Evolutionary conservation across 305 asterid genomes (phyloP), one percentile per base, ranked within the genome.

Genomic region (Coffea humblotiana): DNA sequence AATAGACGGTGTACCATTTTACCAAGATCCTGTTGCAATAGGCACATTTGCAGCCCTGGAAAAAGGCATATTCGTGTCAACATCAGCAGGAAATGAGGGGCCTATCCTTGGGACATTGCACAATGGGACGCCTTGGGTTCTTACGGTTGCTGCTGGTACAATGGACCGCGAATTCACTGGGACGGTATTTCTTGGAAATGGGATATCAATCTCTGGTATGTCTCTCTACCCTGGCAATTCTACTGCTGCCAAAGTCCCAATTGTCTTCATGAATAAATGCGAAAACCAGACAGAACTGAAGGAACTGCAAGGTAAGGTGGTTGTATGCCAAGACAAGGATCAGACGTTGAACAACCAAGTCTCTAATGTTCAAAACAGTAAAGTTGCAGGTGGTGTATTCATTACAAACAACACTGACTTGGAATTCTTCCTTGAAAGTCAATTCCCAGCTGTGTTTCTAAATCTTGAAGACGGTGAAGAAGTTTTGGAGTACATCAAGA

Each of bases 361-460:
- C 13, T 87, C 77, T 80, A 74, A 79, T 13, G 83, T 84, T 47
- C 75, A 64, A 80, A 82, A 66, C 29, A 76, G 87, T 8, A 88
- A 86, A 21, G 82, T 82, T 18, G 40, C 73, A 0, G 92, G 91
- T 1, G 93, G 75, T 25, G 80, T 94, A 45, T 94, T 93, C 90
- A 84, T 92, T 37, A 81, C 97, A 7, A 90, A 85, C 83, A 37
- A 54, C 85, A 77, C 85, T 0, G 93, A 93, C 75, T 45, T 88
- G 40, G 88, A 87, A 21, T 82, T 83, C 77, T 85, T 49, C 69
- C 66, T 87, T 18, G 82, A 87, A 80, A 79, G 86, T 7, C 12
- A 83, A 47, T 84, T 85, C n/a, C 98, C 97, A 0, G 86, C 95
- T 0, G 12, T 90, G 5, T 91, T 89, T 79, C 40, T 92, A 71